phyloP scores from a whole-genome alignment of 164 flowering plant species.

The Sextonia rubra region DNA sequence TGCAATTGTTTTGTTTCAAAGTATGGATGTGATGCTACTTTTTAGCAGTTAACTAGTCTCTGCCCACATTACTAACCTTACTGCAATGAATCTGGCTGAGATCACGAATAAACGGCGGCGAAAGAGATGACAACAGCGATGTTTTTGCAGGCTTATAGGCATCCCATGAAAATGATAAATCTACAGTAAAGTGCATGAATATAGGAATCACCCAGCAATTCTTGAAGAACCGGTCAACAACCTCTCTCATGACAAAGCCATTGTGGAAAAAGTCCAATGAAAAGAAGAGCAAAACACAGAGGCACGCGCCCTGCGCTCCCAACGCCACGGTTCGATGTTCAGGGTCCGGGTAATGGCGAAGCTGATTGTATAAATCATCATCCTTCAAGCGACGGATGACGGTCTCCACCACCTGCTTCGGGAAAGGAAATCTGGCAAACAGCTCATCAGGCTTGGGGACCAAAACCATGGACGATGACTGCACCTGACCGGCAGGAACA shows the following conservation, averaged over 20 bases:
- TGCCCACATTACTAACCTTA: conserved; percentile 16
- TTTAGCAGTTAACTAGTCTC: neutral
- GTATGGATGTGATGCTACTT: neutral
- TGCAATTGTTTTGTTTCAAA: neutral
- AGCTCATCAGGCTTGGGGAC: conserved; percentile 25
- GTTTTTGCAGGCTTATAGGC: conserved; percentile 24
- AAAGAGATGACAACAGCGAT: conserved; percentile 19
- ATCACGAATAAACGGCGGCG: conserved; percentile 17
- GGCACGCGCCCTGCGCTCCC: conserved; percentile 23
- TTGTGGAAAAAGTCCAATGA: conserved; percentile 19
- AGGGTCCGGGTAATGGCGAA: conserved; percentile 24
- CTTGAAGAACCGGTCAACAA: conserved; percentile 27
- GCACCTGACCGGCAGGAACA: conserved; percentile 2
- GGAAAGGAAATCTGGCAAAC: conserved; percentile 24
- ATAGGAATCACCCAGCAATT: conserved; percentile 24
- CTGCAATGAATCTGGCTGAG: conserved; percentile 20
- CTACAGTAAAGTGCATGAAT: conserved; percentile 25
- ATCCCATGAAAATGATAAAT: conserved; percentile 25
- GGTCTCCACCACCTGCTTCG: conserved; percentile 20
- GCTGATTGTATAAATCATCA: conserved; percentile 22
- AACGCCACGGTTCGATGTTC: conserved; percentile 27
- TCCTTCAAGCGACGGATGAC: conserved; percentile 19
- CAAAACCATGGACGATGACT: conserved; percentile 13
- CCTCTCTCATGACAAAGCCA: conserved; percentile 25
- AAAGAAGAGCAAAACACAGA: conserved; percentile 24